These are phyloP conservation scores for Aspergillus quadrilineatus DNA, from an alignment of 2,329 filamentous ascomycete species.

Conservation along the genomic window DNA sequence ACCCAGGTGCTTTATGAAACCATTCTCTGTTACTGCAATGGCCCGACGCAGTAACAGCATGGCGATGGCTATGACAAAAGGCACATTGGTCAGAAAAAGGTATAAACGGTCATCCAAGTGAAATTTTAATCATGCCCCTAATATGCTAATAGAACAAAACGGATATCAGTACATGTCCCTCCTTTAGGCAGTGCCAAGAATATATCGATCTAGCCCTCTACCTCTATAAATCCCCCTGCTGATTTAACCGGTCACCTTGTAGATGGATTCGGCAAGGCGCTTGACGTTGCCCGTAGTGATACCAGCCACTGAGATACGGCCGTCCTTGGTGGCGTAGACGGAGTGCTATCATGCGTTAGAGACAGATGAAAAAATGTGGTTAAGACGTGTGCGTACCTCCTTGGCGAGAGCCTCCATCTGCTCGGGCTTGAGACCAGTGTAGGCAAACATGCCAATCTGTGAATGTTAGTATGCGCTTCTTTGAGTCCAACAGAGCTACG, in stretches of 20 bases:
- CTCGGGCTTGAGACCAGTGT: slow-evolving; percentile 85
- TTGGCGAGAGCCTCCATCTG: slow-evolving; percentile 90
- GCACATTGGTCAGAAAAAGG: background rate
- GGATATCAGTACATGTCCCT: slow-evolving; percentile 24
- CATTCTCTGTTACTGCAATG: no score
- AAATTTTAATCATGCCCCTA: slow-evolving; percentile 11
- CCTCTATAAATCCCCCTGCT: background rate
- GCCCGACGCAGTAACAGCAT: no score
- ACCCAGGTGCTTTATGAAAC: no score
- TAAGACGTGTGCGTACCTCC: slow-evolving; percentile 57
- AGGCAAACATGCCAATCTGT: slow-evolving; percentile 97
- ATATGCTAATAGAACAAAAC: slow-evolving; percentile 26
- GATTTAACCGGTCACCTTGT: slow-evolving; percentile 50
- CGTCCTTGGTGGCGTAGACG: slow-evolving; percentile 88
- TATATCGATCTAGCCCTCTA: slow-evolving; percentile 10
- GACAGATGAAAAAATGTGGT: background rate
- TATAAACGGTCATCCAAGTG: slow-evolving; percentile 2
- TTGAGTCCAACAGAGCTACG: background rate
- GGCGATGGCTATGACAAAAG: background rate
- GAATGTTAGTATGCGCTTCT: background rate
- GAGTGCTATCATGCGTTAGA: slow-evolving; percentile 62
- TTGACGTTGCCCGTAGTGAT: slow-evolving; percentile 52
- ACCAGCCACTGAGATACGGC: slow-evolving; percentile 52
- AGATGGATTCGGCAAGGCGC: slow-evolving; percentile 52
- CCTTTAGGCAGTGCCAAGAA: slow-evolving; percentile 18